A percentile compares a stretch with the other conserved stretches of the same genome.
phyloP scores from a whole-genome alignment of 176 grass and related monocot genomes.

The Paspalum notatum region DNA sequence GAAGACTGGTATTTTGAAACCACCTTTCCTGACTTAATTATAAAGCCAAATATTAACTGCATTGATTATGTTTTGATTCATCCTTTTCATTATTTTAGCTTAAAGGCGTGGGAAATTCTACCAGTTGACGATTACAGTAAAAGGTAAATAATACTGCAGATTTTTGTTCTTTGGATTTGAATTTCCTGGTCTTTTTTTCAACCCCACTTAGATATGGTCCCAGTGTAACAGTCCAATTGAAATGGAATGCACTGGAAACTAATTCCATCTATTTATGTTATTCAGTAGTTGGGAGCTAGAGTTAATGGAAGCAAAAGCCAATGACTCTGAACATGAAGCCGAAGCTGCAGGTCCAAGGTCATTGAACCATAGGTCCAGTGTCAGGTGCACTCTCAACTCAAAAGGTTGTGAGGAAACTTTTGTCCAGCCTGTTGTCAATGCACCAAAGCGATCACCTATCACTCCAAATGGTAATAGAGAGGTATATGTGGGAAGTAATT shows the following conservation, averaged over 20 bases:
- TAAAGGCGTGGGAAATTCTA: conserved; percentile 84
- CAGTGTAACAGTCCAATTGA: conserved; percentile 12
- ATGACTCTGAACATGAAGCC: conserved; percentile 76
- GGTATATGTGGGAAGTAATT: conserved; percentile 20
- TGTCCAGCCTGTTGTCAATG: conserved; percentile 7
- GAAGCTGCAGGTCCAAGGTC: conserved; percentile 36
- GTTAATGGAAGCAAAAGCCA: conserved; percentile 73
- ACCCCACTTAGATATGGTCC: conserved; percentile 3
- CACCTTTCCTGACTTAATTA: conserved; percentile 31
- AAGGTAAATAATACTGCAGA: conserved; percentile 52
- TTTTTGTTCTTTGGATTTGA: conserved; percentile 21
- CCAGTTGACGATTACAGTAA: conserved; percentile 71
- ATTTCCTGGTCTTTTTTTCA: conserved; percentile 15
- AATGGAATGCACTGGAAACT: conserved; percentile 4
- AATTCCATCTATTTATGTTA: conserved; percentile 42
- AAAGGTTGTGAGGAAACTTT: conserved; percentile 9
- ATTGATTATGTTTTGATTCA: conserved; percentile 14
- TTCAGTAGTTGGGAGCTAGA: conserved; percentile 88
- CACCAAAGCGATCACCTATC: conserved; percentile 12
- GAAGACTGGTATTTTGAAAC: conserved; percentile 73
- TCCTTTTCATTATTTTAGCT: conserved; percentile 51
- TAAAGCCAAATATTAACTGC: neutral
- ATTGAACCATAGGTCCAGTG: conserved; percentile 35
- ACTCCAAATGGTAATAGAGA: neutral
- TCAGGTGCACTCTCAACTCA: conserved; percentile 19